Conservation (phyloP, 768 basidiomycete genomes). For the Phallus indusiatus region DNA sequence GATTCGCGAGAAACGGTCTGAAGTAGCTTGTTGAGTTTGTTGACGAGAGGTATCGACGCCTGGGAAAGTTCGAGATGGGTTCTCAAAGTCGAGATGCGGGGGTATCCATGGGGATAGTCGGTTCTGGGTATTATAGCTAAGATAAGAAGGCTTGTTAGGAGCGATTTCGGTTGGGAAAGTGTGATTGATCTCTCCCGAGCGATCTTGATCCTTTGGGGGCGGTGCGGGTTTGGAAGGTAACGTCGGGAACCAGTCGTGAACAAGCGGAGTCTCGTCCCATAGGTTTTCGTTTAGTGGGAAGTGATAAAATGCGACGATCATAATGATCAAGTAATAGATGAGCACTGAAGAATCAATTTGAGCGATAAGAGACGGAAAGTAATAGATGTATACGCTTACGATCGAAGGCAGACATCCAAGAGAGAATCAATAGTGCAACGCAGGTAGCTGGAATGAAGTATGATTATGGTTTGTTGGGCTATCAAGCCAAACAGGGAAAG, state of each 20-base stretch:
- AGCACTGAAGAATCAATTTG: not conserved
- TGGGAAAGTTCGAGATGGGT: not conserved
- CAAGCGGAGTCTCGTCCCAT: constrained; percentile 3
- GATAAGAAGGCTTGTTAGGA: not conserved
- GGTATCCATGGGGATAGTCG: constrained; percentile 5
- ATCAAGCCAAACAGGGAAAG: not conserved
- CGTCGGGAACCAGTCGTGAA: constrained; percentile 1
- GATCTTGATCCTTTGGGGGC: not conserved
- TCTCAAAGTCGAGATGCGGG: not conserved
- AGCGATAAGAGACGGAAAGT: not conserved
- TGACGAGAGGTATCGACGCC: not conserved
- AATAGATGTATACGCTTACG: constrained; percentile 14
- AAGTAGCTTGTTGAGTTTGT: not conserved
- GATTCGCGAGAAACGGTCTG: not conserved
- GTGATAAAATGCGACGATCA: constrained; percentile 3
- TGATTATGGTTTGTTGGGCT: not conserved
- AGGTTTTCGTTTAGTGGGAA: not conserved
- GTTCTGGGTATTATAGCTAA: not conserved
- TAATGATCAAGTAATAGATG: constrained; percentile 1
- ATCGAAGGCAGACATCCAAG: constrained; percentile 22
- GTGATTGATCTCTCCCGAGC: not conserved
- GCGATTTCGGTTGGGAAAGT: not conserved
- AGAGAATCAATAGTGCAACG: constrained; percentile 19
- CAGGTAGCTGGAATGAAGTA: constrained; percentile 20
- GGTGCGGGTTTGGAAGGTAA: not conserved